Conservation (phyloP, 2,329 filamentous ascomycete species). For the Magnaporthiopsis rhizophila region DNA sequence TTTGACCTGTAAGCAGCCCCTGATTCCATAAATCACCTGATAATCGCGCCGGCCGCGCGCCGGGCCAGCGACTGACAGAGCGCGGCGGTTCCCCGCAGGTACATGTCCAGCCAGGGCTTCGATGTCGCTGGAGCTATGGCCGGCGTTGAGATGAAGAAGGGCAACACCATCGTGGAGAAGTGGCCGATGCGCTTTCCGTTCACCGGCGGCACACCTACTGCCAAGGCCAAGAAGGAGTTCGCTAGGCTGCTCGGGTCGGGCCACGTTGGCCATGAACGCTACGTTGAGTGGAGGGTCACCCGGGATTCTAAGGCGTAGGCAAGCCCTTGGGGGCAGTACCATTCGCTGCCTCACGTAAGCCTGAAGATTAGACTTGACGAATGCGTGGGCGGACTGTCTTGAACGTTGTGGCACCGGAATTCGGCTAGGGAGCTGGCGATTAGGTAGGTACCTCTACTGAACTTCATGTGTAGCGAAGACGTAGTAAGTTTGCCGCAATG, state of each 20-base stretch:
- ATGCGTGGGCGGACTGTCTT: too few relatives aligned
- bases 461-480: neutral
- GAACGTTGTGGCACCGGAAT: too few relatives aligned
- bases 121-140: neutral
- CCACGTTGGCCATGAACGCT: neutral
- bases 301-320: neutral
- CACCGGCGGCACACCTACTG: neutral
- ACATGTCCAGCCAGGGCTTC: neutral
- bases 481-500: neutral
- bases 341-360: neutral
- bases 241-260: neutral
- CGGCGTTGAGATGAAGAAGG: neutral
- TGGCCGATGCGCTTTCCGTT: slow-evolving; percentile 2
- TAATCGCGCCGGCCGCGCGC: too few relatives aligned
- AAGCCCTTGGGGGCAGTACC: neutral
- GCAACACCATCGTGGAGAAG: neutral
- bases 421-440: too few relatives aligned
- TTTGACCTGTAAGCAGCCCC: neutral
- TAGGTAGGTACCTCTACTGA: too few relatives aligned
- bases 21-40: too few relatives aligned
- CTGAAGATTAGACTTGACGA: too few relatives aligned
- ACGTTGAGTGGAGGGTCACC: neutral
- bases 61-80: neutral
- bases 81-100: neutral
- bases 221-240: neutral